Base-by-base conservation (phyloP, 1,284 basidiomycete species). In the Meripilus lineatus region DNA sequence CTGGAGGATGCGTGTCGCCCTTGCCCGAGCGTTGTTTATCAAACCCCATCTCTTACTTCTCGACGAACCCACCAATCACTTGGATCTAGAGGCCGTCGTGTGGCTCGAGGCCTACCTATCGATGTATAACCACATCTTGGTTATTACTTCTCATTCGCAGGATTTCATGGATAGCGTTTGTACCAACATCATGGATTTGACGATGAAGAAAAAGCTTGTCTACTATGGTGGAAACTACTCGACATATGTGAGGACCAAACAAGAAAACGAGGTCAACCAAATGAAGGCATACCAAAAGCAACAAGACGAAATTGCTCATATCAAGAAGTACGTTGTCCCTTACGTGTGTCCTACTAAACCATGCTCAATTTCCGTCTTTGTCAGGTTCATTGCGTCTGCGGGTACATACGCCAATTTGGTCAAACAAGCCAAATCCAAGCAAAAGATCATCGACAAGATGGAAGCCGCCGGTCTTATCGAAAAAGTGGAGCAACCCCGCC, bases 381-480 rank as follows among this genome's bases (percentile, higher is more conserved):
- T 26, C 50, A 92, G 89, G 63, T 93, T 97, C 77, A 98, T 98
- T 57, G 93, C 95, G 13, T 94, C 90, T 33, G 95, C 95, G 34
- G 95, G 95, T 83, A 98, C 95, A 37, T 98, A 98, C 63, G 95
- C 95, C 62, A 99, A 98, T 69, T 80, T 98, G 57, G 95, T 98
- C 61, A 92, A 87, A 65, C 95, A 99, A 71, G 95, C 95, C 58
- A 98, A 99, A 74, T 97, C 93, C 39, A 99, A 99, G 72, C 95
- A 98, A 68, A 98, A 99, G 75, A 96, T 96, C 53, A 96, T 99
- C 67, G 95, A 99, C 78, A 99, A 99, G 81, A 98, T 99, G 95
- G 95, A 98, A 75, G 95, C 95, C n/a, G 95, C 94, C 11, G 95
- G 95, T 57, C 76, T 98, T 34, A 77, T 98, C 59, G 92, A 98